Evolutionary conservation across 495 filamentous ascomycete genomes (phyloP).

Genomic region (Diplogelasinospora grovesii): DNA sequence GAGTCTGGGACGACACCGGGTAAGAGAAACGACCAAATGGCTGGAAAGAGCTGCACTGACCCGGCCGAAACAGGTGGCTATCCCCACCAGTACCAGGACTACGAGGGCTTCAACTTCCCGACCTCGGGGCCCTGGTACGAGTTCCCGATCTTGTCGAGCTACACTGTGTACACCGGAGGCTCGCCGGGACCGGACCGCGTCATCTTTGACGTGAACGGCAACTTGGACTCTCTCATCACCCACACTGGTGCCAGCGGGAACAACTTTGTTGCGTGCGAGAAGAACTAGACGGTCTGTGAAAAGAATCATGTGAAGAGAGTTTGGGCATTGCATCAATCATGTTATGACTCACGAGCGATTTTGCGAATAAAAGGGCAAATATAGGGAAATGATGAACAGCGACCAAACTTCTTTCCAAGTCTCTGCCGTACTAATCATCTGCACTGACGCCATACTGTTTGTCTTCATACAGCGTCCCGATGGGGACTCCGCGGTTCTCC

Average conservation of each 20-base stretch:
- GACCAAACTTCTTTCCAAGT: no score
- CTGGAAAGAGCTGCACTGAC: no score
- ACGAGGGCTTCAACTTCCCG: constrained; percentile 64
- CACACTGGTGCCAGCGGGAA: constrained; percentile 63
- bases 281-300: background rate
- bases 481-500: constrained; percentile 56
- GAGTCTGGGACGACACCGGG: constrained; percentile 40
- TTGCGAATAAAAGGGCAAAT: no score
- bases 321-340: background rate
- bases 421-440: no score
- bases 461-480: constrained; percentile 52
- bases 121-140: constrained; percentile 56
- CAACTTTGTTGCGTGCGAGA: constrained; percentile 53
- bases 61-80: constrained; percentile 44
- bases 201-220: constrained; percentile 50
- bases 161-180: constrained; percentile 53
- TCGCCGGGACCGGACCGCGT: constrained; percentile 67
- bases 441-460: constrained; percentile 34
- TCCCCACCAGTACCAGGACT: constrained; percentile 68
- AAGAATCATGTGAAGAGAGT: no score
- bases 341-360: no score
- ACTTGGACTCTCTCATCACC: constrained; percentile 56
- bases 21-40: no score
- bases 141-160: constrained; percentile 56
- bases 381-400: no score